Evolutionary conservation across 192 early-diverging fungal species (phyloP).

Genomic region (Linnemannia elongata): DNA sequence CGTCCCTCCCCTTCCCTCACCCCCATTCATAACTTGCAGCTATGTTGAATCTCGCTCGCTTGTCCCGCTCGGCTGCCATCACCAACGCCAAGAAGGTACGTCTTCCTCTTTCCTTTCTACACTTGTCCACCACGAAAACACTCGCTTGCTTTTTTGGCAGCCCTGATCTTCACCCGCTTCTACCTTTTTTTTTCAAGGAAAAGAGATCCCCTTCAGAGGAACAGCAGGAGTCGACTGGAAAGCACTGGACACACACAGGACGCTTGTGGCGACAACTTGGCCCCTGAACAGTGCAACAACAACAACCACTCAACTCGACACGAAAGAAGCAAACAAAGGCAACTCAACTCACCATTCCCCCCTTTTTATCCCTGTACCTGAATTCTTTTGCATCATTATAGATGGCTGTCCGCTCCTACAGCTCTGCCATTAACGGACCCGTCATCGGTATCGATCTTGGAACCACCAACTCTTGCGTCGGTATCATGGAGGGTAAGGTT

Average conservation of each 20-base stretch:
- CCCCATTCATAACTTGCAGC: neutral
- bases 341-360: neutral
- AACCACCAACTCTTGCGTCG: conserved; percentile 99
- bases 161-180: conserved; percentile 12
- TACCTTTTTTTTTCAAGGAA: neutral
- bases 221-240: neutral
- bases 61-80: conserved; percentile 44
- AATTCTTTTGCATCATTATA: neutral
- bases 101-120: neutral
- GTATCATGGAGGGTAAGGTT: conserved; percentile 98
- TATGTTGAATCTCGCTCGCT: conserved; percentile 55
- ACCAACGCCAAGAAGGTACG: conserved; percentile 37
- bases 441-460: conserved; percentile 99
- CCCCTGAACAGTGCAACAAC: neutral
- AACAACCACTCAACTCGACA: neutral
- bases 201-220: conserved; percentile 23
- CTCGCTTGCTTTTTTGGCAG: neutral
- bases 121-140: neutral
- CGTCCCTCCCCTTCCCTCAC: neutral
- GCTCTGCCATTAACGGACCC: conserved; percentile 73
- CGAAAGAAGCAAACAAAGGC: neutral
- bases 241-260: neutral
- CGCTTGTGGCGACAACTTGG: neutral
- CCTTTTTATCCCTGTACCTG: neutral
- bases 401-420: conserved; percentile 42